Conservation (phyloP, 305 asterid genomes). For the Vinca major region DNA sequence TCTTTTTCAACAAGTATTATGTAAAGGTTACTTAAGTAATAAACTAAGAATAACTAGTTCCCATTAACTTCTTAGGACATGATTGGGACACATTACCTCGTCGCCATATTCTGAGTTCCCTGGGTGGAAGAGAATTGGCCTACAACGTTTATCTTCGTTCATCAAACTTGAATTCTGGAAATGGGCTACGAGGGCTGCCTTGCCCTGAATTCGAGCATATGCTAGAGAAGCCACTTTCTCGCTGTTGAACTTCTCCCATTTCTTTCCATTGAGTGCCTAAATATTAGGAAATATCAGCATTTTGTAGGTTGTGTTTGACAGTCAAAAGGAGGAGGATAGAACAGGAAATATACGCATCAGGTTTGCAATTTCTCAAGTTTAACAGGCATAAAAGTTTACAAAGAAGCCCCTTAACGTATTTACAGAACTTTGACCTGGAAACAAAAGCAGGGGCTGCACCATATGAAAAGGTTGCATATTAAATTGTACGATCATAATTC, state of each 20-base stretch:
- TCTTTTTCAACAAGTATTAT: not conserved
- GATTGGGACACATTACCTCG: slow-evolving; percentile 30
- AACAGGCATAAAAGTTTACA: not conserved
- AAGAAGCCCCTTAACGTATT: not conserved
- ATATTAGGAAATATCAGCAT: not conserved
- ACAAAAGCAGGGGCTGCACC: not conserved
- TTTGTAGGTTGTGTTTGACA: not conserved
- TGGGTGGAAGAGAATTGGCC: slow-evolving; percentile 51
- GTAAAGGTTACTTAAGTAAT: not conserved
- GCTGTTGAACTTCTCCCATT: slow-evolving; percentile 79
- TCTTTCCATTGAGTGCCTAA: slow-evolving; percentile 59
- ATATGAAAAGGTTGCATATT: not conserved
- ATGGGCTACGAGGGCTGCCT: slow-evolving; percentile 56
- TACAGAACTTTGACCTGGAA: not conserved
- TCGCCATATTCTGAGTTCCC: slow-evolving; percentile 28
- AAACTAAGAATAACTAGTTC: not conserved
- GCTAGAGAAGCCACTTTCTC: slow-evolving; percentile 74
- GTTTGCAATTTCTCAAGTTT: not conserved
- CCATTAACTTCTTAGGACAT: not conserved
- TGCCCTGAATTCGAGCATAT: slow-evolving; percentile 75
- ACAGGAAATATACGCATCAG: not conserved
- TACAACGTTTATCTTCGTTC: slow-evolving; percentile 64
- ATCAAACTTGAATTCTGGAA: slow-evolving; percentile 71
- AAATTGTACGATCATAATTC: not conserved
- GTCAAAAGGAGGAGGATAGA: not conserved